Conservation (phyloP, 1,139 yeast genomes). For the Nakaseomyces glabratus region DNA sequence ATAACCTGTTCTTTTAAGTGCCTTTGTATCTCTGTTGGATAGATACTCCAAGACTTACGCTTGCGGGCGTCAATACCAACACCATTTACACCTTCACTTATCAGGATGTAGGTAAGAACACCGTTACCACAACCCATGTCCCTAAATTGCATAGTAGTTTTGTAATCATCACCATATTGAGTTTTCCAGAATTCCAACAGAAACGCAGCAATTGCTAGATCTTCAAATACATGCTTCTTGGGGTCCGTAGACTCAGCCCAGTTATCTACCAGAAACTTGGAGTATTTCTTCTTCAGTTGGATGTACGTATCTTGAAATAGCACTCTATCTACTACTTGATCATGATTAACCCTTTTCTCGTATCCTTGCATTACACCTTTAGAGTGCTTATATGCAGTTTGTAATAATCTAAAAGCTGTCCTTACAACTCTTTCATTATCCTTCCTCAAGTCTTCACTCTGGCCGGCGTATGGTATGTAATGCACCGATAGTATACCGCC, state of each 20-base stretch:
- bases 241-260: slow-evolving; percentile 97
- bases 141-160: slow-evolving; percentile 55
- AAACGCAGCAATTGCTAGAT: slow-evolving; percentile 91
- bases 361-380: slow-evolving; percentile 77
- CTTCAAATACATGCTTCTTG: slow-evolving; percentile 92
- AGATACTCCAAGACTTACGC: slow-evolving; percentile 77
- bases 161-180: slow-evolving; percentile 38
- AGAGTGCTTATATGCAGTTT: slow-evolving; percentile 78
- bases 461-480: slow-evolving; percentile 49
- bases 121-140: slow-evolving; percentile 98
- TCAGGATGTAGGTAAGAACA: slow-evolving; percentile 62
- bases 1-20: slow-evolving; percentile 66
- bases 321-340: slow-evolving; percentile 72
- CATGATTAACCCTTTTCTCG: slow-evolving; percentile 82
- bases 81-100: slow-evolving; percentile 74
- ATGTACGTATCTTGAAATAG: slow-evolving; percentile 79
- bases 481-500: slow-evolving; percentile 58
- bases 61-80: slow-evolving; percentile 84
- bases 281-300: slow-evolving; percentile 70
- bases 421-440: slow-evolving; percentile 58
- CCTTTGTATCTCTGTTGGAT: slow-evolving; percentile 52
- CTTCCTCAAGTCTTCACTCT: slow-evolving; percentile 16
- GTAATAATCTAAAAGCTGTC: slow-evolving; percentile 69
- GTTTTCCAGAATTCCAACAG: slow-evolving; percentile 78
- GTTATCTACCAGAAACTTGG: slow-evolving; percentile 61